Evolutionary conservation across 73 alveolate genomes (phyloP).

Genomic region (Tetrahymena thermophila): DNA sequence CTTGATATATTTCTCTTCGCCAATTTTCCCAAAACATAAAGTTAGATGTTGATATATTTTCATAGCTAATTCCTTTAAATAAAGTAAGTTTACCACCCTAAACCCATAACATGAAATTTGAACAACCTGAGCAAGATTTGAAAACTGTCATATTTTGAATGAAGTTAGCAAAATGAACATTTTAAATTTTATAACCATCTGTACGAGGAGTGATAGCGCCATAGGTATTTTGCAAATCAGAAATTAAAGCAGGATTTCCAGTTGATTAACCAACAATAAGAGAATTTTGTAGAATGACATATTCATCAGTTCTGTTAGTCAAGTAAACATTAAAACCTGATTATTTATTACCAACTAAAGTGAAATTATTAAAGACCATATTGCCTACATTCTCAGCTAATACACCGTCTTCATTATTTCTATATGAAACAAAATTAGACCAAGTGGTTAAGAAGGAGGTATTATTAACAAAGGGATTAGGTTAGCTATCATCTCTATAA

Average conservation of each 20-base stretch:
- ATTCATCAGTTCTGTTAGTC: slow-evolving; percentile 28
- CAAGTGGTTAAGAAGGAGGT: slow-evolving; percentile 29
- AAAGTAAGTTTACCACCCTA: slow-evolving; percentile 25
- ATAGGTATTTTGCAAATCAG: background rate
- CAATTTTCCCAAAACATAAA: slow-evolving; percentile 16
- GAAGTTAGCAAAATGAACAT: slow-evolving; percentile 38
- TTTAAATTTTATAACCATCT: slow-evolving; percentile 46
- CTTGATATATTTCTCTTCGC: slow-evolving; percentile 45
- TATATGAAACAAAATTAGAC: slow-evolving; percentile 31
- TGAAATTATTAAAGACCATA: slow-evolving; percentile 34
- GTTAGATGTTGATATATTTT: background rate
- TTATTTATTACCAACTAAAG: slow-evolving; percentile 41
- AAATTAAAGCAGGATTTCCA: slow-evolving; percentile 23
- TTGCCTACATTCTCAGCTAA: slow-evolving; percentile 63
- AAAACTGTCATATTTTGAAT: slow-evolving; percentile 1
- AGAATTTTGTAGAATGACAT: slow-evolving; percentile 20
- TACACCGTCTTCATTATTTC: slow-evolving; percentile 50
- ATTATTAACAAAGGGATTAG: slow-evolving; percentile 8
- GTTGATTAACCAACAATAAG: slow-evolving; percentile 52
- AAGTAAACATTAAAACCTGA: slow-evolving; percentile 47
- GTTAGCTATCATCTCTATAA: background rate
- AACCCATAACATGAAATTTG: slow-evolving; percentile 34
- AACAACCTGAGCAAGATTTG: slow-evolving; percentile 62
- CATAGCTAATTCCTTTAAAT: background rate
- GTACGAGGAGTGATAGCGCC: slow-evolving; percentile 57